Base-by-base conservation (phyloP, 257 asterid species). In the Datura wrightii region DNA sequence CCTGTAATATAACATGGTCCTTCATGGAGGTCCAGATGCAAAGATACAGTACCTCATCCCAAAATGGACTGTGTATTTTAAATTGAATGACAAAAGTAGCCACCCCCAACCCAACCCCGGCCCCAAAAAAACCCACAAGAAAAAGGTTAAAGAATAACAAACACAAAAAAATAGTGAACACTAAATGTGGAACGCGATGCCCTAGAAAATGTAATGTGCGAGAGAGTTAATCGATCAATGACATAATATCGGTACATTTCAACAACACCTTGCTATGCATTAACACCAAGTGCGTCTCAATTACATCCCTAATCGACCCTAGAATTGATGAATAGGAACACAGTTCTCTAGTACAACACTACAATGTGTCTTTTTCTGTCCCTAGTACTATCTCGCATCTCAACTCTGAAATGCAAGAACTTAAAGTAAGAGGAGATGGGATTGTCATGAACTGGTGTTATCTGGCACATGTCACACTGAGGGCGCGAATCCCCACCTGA, bases 391-490 rank as follows among this genome's bases (percentile, higher is more conserved):
- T 53, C 82, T 76, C 62, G 24, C 60, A 60, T 50, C 81, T 24
- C 62, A 50, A 50, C 81, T 74, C 60, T 48, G 60, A 74, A 5
- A 31, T 74, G 59, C 58, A 74, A 48, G 80, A 48, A 74, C 58
- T 6, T 74, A n/a, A 19, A 48, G 42, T 34, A 62, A 63, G 71
- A 48, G 81, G 62, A 72, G 58, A 6, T 50, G 59, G 62, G 81
- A 76, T 76, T 76, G 59, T 50, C 81, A 50, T 13, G 81, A 76
- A 31, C 14, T 24, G 62, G 62, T 50, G 62, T 24, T 50, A 24
- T 50, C 44, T 50, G 82, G 60, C 60, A 76, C 24, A 2, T 16
- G 24, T 74, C 60, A 74, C 58, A 72, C 24, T 24, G 81, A 76
- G 41, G 59, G 46, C 46, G 31, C 58, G 31, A 48, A 31, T 24